Conservation (phyloP, 768 basidiomycete genomes). For the Trametes punicea region DNA sequence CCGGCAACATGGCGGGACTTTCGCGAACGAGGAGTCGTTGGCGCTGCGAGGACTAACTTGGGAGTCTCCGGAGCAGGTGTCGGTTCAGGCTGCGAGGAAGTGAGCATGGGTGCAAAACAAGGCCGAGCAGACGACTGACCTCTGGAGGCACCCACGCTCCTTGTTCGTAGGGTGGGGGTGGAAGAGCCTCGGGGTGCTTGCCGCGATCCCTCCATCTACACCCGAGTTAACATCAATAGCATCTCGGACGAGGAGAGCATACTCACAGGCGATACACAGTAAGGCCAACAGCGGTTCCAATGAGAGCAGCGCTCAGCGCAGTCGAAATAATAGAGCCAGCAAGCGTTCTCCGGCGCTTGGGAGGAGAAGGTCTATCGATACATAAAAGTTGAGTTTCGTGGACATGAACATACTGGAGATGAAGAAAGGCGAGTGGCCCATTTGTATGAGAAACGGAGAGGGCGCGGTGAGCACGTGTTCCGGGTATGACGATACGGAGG, state of each 20-base stretch:
- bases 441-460: slow-evolving; percentile 35
- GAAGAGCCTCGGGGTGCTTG: slow-evolving; percentile 42
- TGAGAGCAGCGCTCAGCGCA: slow-evolving; percentile 80
- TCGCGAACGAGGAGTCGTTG: slow-evolving; percentile 34
- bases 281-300: slow-evolving; percentile 82
- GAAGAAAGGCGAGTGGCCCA: slow-evolving; percentile 1
- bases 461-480: slow-evolving; percentile 8
- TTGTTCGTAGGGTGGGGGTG: slow-evolving; percentile 64
- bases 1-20: slow-evolving; percentile 37
- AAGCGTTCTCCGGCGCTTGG: slow-evolving; percentile 77
- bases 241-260: slow-evolving; percentile 2
- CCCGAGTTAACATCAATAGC: neutral
- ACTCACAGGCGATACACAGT: slow-evolving; percentile 85
- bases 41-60: slow-evolving; percentile 30
- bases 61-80: slow-evolving; percentile 20
- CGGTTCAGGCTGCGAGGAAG: neutral
- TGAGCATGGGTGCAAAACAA: neutral
- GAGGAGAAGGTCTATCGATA: slow-evolving; percentile 61
- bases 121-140: slow-evolving; percentile 21
- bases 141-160: slow-evolving; percentile 50
- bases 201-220: slow-evolving; percentile 77
- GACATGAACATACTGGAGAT: slow-evolving; percentile 24
- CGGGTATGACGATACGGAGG: neutral
- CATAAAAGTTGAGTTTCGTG: slow-evolving; percentile 29
- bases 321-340: slow-evolving; percentile 82